phyloP scores from a whole-genome alignment of 345 rosid species.

The Dimocarpus longan region DNA sequence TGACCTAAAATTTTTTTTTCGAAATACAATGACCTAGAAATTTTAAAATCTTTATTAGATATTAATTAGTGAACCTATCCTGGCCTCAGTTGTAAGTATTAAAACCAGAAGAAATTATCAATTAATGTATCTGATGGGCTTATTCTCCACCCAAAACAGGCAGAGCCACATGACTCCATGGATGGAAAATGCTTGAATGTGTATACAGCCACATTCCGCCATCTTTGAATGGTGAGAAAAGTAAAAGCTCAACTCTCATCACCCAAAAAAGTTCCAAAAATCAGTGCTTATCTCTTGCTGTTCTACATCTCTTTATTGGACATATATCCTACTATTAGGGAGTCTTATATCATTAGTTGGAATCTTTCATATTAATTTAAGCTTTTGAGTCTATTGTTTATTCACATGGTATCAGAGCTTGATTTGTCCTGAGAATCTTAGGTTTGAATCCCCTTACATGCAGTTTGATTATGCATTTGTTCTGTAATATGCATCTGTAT shows the following conservation, averaged over 20 bases:
- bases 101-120: constrained; percentile 1
- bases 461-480: too few species aligned
- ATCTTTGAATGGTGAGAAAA: neutral
- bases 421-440: too few species aligned
- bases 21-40: neutral
- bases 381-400: too few species aligned
- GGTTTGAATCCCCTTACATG: too few species aligned
- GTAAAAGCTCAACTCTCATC: neutral
- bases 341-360: too few species aligned
- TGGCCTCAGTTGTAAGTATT: neutral
- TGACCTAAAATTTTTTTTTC: neutral
- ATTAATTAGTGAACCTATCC: neutral
- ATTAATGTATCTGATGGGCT: neutral
- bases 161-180: neutral
- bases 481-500: too few species aligned
- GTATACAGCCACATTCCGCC: neutral
- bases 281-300: neutral
- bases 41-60: neutral
- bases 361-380: too few species aligned
- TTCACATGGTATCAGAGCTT: too few species aligned
- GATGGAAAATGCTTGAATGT: neutral
- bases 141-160: neutral
- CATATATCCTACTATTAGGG: too few species aligned
- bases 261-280: neutral
- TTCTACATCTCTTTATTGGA: neutral